phyloP scores from a whole-genome alignment of 208 protist genomes.

The Endotrypanum monterogeii region DNA sequence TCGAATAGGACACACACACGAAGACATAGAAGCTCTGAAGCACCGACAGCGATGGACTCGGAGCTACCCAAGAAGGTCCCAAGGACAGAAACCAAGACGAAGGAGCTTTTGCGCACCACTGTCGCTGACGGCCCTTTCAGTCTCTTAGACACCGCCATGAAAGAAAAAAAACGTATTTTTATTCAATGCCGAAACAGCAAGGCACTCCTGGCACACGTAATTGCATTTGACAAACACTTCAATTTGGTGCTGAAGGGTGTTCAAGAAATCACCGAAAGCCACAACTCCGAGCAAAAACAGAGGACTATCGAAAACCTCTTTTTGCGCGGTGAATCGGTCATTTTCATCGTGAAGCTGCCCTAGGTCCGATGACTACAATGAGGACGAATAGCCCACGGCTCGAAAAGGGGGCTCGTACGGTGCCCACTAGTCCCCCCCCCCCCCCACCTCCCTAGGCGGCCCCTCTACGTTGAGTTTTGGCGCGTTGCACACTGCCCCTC shows the following conservation, averaged over 20 bases:
- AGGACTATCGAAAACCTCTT: slow-evolving; percentile 98
- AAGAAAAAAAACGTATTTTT: slow-evolving; percentile 92
- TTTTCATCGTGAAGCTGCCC: slow-evolving; percentile 97
- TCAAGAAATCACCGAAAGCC: slow-evolving; percentile 60
- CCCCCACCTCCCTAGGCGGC: background rate
- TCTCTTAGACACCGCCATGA: slow-evolving; percentile 80
- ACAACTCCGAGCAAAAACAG: slow-evolving; percentile 96
- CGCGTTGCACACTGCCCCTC: background rate
- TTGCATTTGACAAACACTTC: slow-evolving; percentile 99
- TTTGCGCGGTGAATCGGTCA: slow-evolving; percentile 98
- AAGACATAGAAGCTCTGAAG: background rate
- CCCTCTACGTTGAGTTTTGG: background rate
- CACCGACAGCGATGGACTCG: slow-evolving; percentile 20
- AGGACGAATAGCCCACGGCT: background rate
- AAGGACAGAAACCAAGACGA: slow-evolving; percentile 46
- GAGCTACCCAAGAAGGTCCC: slow-evolving; percentile 32
- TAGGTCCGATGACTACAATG: slow-evolving; percentile 6
- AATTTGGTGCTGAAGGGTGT: slow-evolving; percentile 99
- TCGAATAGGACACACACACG: background rate
- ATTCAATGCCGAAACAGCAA: slow-evolving; percentile 99
- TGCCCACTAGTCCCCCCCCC: background rate
- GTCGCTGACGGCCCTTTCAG: slow-evolving; percentile 79
- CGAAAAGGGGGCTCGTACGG: background rate
- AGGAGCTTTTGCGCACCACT: slow-evolving; percentile 58
- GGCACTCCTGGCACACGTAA: slow-evolving; percentile 97